Evolutionary conservation across 208 protist genomes (phyloP).

Genomic region (Trypanosoma avium): DNA sequence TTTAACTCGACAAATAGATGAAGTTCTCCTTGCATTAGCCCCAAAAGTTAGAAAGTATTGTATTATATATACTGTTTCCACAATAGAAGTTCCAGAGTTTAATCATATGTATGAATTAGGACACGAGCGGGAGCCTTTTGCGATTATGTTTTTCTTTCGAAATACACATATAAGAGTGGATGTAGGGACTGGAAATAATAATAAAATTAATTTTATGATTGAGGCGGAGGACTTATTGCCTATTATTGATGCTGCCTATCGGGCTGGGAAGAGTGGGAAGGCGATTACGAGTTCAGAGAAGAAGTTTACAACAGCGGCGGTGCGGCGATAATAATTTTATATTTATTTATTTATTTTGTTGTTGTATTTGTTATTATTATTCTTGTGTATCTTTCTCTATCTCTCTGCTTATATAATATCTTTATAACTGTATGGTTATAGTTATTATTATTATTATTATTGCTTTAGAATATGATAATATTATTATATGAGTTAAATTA

Average conservation of each 20-base stretch:
- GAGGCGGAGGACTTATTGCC: conserved; percentile 96
- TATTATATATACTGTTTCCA: conserved; percentile 76
- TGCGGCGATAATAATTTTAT: conserved; percentile 30
- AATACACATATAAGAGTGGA: conserved; percentile 99
- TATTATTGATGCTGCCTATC: conserved; percentile 97
- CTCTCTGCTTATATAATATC: not conserved
- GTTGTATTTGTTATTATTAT: not conserved
- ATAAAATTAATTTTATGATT: conserved; percentile 99
- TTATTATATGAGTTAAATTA: too few relatives aligned
- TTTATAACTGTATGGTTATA: too few relatives aligned
- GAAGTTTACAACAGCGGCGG: conserved; percentile 93
- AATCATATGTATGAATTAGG: conserved; percentile 99
- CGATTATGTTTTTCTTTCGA: conserved; percentile 99
- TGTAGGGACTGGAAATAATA: conserved; percentile 99
- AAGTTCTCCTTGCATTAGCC: conserved; percentile 52
- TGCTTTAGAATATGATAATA: too few relatives aligned
- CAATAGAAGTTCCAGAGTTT: conserved; percentile 95
- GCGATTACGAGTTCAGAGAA: conserved; percentile 96
- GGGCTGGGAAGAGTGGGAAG: conserved; percentile 94
- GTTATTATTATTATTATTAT: conserved; percentile 17
- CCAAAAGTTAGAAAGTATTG: conserved; percentile 87
- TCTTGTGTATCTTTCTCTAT: not conserved
- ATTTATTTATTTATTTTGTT: not conserved
- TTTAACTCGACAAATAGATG: conserved; percentile 71
- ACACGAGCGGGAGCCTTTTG: conserved; percentile 95